Conservation (phyloP, 2,329 filamentous ascomycete genomes). For the Purpureocillium lavendulum region DNA sequence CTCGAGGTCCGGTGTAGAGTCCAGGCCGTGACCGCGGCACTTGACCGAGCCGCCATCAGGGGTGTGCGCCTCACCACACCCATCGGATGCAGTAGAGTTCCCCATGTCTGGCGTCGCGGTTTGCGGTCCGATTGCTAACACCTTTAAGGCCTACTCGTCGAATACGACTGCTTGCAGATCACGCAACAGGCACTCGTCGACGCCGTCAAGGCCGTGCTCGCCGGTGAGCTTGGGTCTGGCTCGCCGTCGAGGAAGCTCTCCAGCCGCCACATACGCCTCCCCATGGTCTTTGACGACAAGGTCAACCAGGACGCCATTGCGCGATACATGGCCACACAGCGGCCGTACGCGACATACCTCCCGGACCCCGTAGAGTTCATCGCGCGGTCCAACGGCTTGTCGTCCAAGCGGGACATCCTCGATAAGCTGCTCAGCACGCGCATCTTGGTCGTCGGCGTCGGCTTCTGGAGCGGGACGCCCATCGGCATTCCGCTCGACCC, state of each 20-base stretch:
- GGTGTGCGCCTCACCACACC: background rate
- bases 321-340: constrained; percentile 51
- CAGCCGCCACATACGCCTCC: constrained; percentile 1
- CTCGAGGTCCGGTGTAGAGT: constrained; percentile 1
- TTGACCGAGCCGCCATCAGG: background rate
- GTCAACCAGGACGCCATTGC: constrained; percentile 10
- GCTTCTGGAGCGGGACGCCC: constrained; percentile 23
- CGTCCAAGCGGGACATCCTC: constrained; percentile 20
- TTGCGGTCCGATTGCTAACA: background rate
- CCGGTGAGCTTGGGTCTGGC: background rate
- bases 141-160: background rate
- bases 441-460: constrained; percentile 16
- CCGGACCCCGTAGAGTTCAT: constrained; percentile 50
- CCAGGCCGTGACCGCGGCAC: background rate
- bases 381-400: constrained; percentile 25
- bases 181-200: background rate
- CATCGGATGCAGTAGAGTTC: constrained; percentile 1
- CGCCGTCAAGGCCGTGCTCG: background rate
- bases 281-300: constrained; percentile 2
- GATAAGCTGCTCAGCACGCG: constrained; percentile 21
- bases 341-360: constrained; percentile 50
- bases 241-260: background rate
- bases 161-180: constrained; percentile 3
- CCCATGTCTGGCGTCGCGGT: background rate
- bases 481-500: constrained; percentile 10